These are phyloP conservation scores for Melastoma candidum DNA, from an alignment of 441 rosid genomes.

Conservation along the genomic window DNA sequence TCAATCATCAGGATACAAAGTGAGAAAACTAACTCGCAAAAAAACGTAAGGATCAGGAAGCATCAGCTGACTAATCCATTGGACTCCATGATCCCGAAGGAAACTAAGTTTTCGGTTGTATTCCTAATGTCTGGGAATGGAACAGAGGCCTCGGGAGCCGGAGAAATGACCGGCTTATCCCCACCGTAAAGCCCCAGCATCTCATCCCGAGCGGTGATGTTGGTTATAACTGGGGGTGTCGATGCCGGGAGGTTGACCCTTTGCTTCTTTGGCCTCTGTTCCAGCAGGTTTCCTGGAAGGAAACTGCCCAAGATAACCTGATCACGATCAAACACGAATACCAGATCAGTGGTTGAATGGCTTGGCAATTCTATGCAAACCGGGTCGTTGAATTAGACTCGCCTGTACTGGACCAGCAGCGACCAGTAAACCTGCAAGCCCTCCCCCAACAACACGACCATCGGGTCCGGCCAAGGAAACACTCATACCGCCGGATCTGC, in stretches of 20 bases:
- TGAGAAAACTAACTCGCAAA: too few species aligned
- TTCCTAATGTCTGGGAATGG: constrained; percentile 26
- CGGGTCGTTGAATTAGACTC: not conserved
- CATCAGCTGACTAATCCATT: constrained; percentile 33
- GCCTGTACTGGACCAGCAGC: constrained; percentile 99
- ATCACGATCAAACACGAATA: too few species aligned
- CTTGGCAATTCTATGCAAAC: too few species aligned
- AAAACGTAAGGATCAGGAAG: too few species aligned
- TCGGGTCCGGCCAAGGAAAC: constrained; percentile 89
- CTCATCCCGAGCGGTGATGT: constrained; percentile 27
- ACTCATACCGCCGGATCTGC: constrained; percentile 95
- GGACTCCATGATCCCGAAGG: constrained; percentile 37
- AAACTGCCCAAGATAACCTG: constrained; percentile 95
- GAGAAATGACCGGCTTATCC: constrained; percentile 31
- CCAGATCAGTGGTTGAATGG: too few species aligned
- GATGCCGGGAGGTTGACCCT: constrained; percentile 28
- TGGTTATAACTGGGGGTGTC: constrained; percentile 26
- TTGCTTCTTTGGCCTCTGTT: constrained; percentile 66
- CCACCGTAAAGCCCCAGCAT: constrained; percentile 28
- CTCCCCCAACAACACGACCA: constrained; percentile 93
- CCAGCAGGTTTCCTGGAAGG: constrained; percentile 71
- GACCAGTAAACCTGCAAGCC: constrained; percentile 82
- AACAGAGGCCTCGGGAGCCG: constrained; percentile 31
- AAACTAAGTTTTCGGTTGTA: constrained; percentile 24
- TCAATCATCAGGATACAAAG: too few species aligned